These are phyloP conservation scores for Termitomyces sp. DNA, from an alignment of 768 basidiomycete species.

Conservation along the genomic window DNA sequence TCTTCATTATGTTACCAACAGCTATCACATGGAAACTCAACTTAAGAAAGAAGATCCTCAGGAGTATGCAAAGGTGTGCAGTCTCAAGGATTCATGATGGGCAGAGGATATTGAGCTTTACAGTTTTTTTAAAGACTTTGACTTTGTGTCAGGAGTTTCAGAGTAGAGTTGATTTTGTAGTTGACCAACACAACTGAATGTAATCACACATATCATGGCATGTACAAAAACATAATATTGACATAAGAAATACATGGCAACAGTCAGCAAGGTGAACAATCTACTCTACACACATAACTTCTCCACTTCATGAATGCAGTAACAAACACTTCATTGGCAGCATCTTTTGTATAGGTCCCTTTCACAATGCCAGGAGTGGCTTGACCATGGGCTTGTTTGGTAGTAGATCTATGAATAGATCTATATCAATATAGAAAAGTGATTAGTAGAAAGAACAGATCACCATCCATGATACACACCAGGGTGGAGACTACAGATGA, in stretches of 20 bases:
- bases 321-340: neutral
- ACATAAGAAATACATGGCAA: no score
- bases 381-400: neutral
- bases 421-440: neutral
- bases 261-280: no score
- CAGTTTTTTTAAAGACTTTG: neutral
- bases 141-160: no score
- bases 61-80: neutral
- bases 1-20: conserved; percentile 25
- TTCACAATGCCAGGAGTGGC: neutral
- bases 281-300: neutral
- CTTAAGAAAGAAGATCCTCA: neutral
- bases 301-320: neutral
- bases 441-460: neutral
- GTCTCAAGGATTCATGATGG: neutral
- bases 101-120: neutral
- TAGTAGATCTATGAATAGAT: neutral
- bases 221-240: no score
- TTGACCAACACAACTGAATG: no score
- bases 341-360: neutral
- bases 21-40: conserved; percentile 10
- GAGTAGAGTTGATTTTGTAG: no score
- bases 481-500: neutral
- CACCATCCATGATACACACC: conserved; percentile 2
- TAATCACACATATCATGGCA: no score